phyloP scores from a whole-genome alignment of 768 basidiomycete genomes.

The Imleria badia region DNA sequence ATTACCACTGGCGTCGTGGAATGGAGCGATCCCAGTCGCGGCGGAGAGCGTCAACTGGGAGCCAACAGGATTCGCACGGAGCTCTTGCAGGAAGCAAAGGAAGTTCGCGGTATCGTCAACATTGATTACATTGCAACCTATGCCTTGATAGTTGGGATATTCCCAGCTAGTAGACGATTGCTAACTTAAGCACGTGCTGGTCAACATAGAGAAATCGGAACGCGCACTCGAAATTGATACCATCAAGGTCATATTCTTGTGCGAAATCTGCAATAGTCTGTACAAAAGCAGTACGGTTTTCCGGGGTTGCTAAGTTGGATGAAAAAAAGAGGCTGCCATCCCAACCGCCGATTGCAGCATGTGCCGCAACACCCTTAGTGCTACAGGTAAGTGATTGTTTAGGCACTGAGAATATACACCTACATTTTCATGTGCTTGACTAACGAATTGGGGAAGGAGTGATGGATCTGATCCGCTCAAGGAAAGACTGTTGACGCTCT shows the following conservation, averaged over 20 bases:
- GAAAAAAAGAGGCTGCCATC: conserved; percentile 63
- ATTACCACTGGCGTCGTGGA: conserved; percentile 52
- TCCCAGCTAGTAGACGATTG: conserved; percentile 64
- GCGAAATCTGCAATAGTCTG: conserved; percentile 51
- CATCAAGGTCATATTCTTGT: conserved; percentile 51
- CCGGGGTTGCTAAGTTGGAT: conserved; percentile 50
- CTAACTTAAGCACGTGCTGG: background rate
- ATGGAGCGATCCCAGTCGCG: conserved; percentile 67
- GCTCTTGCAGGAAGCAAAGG: conserved; percentile 67
- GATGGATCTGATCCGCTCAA: conserved; percentile 44
- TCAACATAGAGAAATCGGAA: background rate
- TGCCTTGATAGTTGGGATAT: conserved; percentile 66
- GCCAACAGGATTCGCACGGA: conserved; percentile 54
- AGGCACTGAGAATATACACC: conserved; percentile 2
- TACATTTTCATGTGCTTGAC: conserved; percentile 38
- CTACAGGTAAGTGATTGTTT: background rate
- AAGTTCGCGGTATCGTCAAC: conserved; percentile 70
- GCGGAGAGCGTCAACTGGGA: conserved; percentile 63
- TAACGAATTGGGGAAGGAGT: conserved; percentile 57
- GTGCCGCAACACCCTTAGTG: conserved; percentile 53
- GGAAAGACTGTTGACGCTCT: conserved; percentile 29
- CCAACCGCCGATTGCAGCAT: conserved; percentile 71
- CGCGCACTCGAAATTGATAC: conserved; percentile 42
- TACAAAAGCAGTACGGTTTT: conserved; percentile 61
- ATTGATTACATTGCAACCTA: conserved; percentile 64